Evolutionary conservation across 169 alveolate genomes (phyloP), one percentile per base, ranked within the genome.

Genomic region (Cryptosporidium andersoni): DNA sequence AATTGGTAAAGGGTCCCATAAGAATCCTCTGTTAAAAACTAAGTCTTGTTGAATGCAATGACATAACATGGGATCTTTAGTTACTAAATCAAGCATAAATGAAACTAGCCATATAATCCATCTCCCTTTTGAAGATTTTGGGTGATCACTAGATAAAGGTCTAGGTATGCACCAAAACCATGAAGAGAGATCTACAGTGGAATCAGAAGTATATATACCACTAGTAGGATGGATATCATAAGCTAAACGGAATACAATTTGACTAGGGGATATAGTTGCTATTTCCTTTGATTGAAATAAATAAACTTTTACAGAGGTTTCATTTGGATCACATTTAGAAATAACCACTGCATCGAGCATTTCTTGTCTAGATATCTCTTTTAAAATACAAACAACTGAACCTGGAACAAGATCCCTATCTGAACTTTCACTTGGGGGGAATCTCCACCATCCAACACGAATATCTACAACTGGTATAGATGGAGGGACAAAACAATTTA

Each of bases 91-190:
- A 25, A 74, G 55, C 42, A 58, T 68, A 2, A 53, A 66, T 6
- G 85, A 74, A 48, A 74, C 68, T 9, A 74, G 42, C 85, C 85
- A 74, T 43, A 74, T 55, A 37, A 74, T 48, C 16, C 55, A 63
- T 51, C 51, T 74, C 11, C 85, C 85, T 14, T 74, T 74, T 74
- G 49, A n/a, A 12, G 63, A 58, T 39, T 74, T 74, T 0, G 53
- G 25, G 45, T 45, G 43, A 9, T 74, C 85, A 12, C 85, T 68
- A 9, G 55, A 68, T 16, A 74, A 74, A 4, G 60, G 85, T 34
- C 85, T 49, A 40, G 85, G 85, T 34, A 74, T 74, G 48, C 85
- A 74, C 85, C 85, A 74, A 55, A 12, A 58, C 85, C 85, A 74
- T 56, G 74, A 48, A 3, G 85, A 74, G 12, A 74, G 68, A 37